Percentiles rank a stretch among this genome's conserved stretches.
Conservation (phyloP, 768 basidiomycete genomes). For the Candolleomyces efflorescens region DNA sequence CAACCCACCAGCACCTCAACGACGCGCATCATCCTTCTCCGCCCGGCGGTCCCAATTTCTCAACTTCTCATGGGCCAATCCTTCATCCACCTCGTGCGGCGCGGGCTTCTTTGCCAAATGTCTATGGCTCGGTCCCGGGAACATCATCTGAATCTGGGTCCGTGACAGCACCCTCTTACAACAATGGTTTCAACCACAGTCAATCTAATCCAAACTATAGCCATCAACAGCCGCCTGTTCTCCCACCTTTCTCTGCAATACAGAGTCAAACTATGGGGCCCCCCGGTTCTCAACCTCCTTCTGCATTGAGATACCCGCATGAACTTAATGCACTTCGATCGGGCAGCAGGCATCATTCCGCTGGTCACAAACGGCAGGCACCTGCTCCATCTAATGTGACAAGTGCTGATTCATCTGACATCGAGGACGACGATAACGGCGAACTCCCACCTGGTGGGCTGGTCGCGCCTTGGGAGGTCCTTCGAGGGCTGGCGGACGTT, state of each 20-base stretch:
- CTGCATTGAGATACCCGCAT: conserved; percentile 52
- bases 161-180: conserved; percentile 41
- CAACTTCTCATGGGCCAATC: conserved; percentile 24
- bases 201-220: conserved; percentile 26
- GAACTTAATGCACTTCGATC: conserved; percentile 23
- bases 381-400: conserved; percentile 63
- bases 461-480: conserved; percentile 84
- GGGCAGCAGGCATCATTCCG: conserved; percentile 24
- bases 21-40: conserved; percentile 40
- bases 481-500: conserved; percentile 76
- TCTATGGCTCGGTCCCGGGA: conserved; percentile 27
- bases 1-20: conserved; percentile 34
- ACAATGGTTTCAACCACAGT: conserved; percentile 32
- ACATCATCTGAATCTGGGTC: conserved; percentile 22
- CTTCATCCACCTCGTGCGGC: conserved; percentile 26
- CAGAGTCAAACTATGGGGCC: conserved; percentile 45
- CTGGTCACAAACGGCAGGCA: conserved; percentile 56
- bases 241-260: conserved; percentile 72
- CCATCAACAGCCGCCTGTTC: conserved; percentile 39
- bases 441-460: conserved; percentile 79
- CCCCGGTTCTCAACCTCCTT: conserved; percentile 42
- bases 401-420: conserved; percentile 78
- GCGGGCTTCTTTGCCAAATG: conserved; percentile 33
- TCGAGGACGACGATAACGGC: conserved; percentile 79
- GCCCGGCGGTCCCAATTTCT: conserved; percentile 20